Evolutionary conservation across 1,139 yeast species (phyloP), one percentile per base, ranked within the genome.

Genomic region (Nakaseomyces uthaithaninus): DNA sequence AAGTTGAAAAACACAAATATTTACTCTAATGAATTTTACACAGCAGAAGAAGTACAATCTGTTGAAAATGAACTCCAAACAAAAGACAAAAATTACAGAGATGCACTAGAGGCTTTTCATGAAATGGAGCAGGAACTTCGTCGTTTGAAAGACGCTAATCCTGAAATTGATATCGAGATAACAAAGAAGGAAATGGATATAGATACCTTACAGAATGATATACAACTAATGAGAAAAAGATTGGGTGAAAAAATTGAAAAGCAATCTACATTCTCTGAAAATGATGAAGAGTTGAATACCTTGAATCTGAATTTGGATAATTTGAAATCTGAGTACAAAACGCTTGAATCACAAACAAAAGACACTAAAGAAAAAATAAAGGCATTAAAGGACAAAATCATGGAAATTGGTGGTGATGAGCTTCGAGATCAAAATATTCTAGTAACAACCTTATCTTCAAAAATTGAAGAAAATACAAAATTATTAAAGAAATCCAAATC

Each of bases 351-450:
- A 1, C 75, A 77, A 52, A 77, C 87, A 54, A 62, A 66, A 27
- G 78, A 72, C 16, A 63, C 80, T 18, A 89, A 83, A 47, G 54
- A 62, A 7, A 69, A 72, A 43, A 82, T 89, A 34, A 67, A 70
- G 11, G 67, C 53, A 0, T 63, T 87, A 6, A 89, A 86, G 51
- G 85, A 80, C 43, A 72, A 80, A 55, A 85, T 93, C 27, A 77
- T 89, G 84, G 81, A 83, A 44, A 82, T 87, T 40, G 98, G 99
- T 41, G 99, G 99, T 48, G 80, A 84, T 10, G 80, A 80, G 47
- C 69, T 91, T 48, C 77, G 89, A 42, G 62, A 83, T 46, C 95
- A 87, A 54, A 83, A 78, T 49, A 74, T 93, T 1, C 82, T 78
- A 53, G 95, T 91, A 4, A 11, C 25, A 17, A n/a, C 8, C 14